Evolutionary conservation across 495 filamentous ascomycete species (phyloP).

Genomic region (Choiromyces venosus): DNA sequence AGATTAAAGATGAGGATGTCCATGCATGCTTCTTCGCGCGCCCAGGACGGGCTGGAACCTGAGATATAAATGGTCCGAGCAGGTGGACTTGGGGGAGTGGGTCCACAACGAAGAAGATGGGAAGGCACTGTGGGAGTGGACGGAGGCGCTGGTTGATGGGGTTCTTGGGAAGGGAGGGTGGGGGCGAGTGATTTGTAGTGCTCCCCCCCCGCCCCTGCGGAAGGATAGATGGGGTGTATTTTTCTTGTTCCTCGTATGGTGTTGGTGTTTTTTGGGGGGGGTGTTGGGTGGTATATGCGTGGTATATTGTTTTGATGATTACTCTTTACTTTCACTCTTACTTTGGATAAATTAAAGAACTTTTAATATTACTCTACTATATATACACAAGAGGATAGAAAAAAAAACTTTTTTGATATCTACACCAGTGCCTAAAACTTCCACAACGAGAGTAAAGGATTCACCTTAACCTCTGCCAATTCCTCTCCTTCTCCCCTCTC

Average conservation of each 20-base stretch:
- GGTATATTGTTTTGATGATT: neutral
- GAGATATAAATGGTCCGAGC: conserved; percentile 20
- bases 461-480: conserved; percentile 2
- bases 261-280: neutral
- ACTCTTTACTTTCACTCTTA: neutral
- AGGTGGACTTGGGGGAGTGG: conserved; percentile 16
- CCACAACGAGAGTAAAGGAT: conserved; percentile 29
- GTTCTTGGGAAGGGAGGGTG: neutral
- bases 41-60: conserved; percentile 22
- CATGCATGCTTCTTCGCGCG: conserved; percentile 13
- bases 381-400: neutral
- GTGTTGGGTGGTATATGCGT: neutral
- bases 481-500: conserved; percentile 39
- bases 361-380: neutral
- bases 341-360: neutral
- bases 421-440: conserved; percentile 22
- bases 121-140: conserved; percentile 27
- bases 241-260: neutral
- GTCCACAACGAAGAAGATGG: conserved; percentile 19
- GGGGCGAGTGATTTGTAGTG: conserved; percentile 1
- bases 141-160: conserved; percentile 18
- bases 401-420: neutral
- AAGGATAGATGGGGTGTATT: too few species aligned
- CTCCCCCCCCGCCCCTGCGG: too few species aligned
- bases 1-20: conserved; percentile 14